These are phyloP conservation scores for Chalciporus sphaerocephalus DNA, from an alignment of 768 basidiomycete species.

Conservation along the genomic window DNA sequence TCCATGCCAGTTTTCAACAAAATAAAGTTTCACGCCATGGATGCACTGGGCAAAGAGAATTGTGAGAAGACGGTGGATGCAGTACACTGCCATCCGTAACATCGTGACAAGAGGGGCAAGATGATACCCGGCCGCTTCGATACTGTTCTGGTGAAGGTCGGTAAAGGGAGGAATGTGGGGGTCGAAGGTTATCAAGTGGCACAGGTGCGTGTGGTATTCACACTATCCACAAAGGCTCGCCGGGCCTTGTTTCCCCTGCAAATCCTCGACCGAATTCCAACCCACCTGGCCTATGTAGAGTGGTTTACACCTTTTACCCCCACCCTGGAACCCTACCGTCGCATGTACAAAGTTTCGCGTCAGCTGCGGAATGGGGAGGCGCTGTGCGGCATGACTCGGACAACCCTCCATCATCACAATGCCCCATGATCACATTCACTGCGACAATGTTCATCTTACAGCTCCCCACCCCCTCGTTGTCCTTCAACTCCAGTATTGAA, in stretches of 20 bases:
- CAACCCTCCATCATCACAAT: too few relatives aligned
- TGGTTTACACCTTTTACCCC: slow-evolving; percentile 24
- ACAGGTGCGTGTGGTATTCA: slow-evolving; percentile 2
- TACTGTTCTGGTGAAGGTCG: slow-evolving; percentile 1
- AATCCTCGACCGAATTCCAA: slow-evolving; percentile 6
- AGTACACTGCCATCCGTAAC: slow-evolving; percentile 18
- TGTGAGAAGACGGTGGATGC: slow-evolving; percentile 21
- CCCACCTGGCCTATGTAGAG: slow-evolving; percentile 8
- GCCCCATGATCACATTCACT: too few relatives aligned
- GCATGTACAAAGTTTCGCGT: slow-evolving; percentile 25
- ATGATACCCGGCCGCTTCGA: neutral
- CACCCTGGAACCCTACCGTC: slow-evolving; percentile 17
- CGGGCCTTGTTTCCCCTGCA: slow-evolving; percentile 11
- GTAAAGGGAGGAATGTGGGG: neutral
- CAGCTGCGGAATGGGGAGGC: slow-evolving; percentile 23
- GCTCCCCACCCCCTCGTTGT: too few relatives aligned
- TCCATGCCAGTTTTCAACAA: slow-evolving; percentile 31
- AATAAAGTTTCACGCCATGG: slow-evolving; percentile 29
- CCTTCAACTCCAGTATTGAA: too few relatives aligned
- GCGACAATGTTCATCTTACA: too few relatives aligned
- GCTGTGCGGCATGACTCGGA: too few relatives aligned
- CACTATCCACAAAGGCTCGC: slow-evolving; percentile 3
- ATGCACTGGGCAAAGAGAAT: neutral
- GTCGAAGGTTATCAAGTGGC: slow-evolving; percentile 9
- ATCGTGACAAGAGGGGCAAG: neutral